phyloP scores from a whole-genome alignment of 2,329 filamentous ascomycete species.

The Rachicladosporium sp. region DNA sequence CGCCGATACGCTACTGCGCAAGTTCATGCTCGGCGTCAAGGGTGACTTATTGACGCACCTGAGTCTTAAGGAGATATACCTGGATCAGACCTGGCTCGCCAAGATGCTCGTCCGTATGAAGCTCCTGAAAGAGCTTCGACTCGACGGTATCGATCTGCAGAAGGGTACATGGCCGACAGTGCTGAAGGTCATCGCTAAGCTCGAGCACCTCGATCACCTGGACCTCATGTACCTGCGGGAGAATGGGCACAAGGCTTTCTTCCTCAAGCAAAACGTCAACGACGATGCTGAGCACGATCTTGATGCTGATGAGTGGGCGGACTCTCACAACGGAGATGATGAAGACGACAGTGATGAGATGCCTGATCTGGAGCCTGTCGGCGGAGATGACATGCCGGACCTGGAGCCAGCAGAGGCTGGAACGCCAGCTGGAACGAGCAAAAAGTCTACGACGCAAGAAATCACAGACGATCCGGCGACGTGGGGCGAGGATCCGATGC shows the following conservation, averaged over 20 bases:
- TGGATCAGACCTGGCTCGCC: neutral
- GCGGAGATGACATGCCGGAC: constrained; percentile 7
- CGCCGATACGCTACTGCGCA: neutral
- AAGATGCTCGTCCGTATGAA: neutral
- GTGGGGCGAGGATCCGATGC: too few relatives aligned
- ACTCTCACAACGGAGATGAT: constrained; percentile 1
- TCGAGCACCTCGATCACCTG: constrained; percentile 15
- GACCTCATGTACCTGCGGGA: constrained; percentile 16
- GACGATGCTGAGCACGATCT: neutral
- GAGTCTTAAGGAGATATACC: neutral
- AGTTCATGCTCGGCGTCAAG: neutral
- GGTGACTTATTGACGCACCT: neutral
- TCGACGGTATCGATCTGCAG: constrained; percentile 10
- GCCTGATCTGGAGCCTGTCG: neutral
- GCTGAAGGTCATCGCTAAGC: constrained; percentile 11
- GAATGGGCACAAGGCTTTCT: constrained; percentile 13
- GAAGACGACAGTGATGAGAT: neutral
- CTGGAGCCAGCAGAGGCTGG: constrained; percentile 4
- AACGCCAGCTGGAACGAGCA: too few relatives aligned
- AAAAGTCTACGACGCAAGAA: too few relatives aligned
- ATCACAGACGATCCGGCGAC: too few relatives aligned
- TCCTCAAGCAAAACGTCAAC: constrained; percentile 12
- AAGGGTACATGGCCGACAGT: constrained; percentile 16
- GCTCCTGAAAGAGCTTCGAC: neutral
- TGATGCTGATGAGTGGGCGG: neutral